Evolutionary conservation across 2,329 filamentous ascomycete genomes (phyloP).

Genomic region (Ophiocordyceps camponoti-leonardi): DNA sequence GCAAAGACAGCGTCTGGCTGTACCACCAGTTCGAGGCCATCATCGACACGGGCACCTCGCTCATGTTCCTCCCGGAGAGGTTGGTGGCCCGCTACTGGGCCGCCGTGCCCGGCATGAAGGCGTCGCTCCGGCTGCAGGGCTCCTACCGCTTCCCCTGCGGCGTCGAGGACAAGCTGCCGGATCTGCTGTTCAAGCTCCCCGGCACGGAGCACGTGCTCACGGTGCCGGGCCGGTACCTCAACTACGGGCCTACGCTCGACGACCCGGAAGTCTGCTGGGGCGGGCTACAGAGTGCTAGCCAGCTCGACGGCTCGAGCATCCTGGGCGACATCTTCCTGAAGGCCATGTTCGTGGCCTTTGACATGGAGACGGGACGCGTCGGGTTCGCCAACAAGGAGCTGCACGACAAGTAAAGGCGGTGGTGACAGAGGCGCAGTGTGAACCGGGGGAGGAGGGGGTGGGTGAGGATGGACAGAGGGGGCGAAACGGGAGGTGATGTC

Average conservation of each 20-base stretch:
- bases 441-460: too few relatives aligned
- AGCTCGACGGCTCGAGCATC: constrained; percentile 35
- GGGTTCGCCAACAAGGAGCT: constrained; percentile 28
- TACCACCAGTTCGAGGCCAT: constrained; percentile 34
- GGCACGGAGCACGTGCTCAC: constrained; percentile 29
- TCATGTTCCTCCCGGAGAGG: constrained; percentile 40
- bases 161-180: constrained; percentile 33
- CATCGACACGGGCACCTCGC: constrained; percentile 51
- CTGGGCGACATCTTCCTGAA: constrained; percentile 70
- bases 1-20: too few relatives aligned
- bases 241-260: too few relatives aligned
- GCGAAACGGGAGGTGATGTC: too few relatives aligned
- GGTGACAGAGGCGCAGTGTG: too few relatives aligned
- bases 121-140: constrained; percentile 32
- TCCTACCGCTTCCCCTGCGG: constrained; percentile 42
- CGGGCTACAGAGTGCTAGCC: constrained; percentile 46
- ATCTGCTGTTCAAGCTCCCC: constrained; percentile 36
- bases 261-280: constrained; percentile 49
- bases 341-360: constrained; percentile 58
- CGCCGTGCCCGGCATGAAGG: constrained; percentile 26
- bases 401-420: constrained; percentile 3
- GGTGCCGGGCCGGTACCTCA: constrained; percentile 36
- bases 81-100: constrained; percentile 44
- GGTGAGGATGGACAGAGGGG: too few relatives aligned
- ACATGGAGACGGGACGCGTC: constrained; percentile 23